Conservation (phyloP, 2,329 filamentous ascomycete genomes). For the Ophiostoma quercus region DNA sequence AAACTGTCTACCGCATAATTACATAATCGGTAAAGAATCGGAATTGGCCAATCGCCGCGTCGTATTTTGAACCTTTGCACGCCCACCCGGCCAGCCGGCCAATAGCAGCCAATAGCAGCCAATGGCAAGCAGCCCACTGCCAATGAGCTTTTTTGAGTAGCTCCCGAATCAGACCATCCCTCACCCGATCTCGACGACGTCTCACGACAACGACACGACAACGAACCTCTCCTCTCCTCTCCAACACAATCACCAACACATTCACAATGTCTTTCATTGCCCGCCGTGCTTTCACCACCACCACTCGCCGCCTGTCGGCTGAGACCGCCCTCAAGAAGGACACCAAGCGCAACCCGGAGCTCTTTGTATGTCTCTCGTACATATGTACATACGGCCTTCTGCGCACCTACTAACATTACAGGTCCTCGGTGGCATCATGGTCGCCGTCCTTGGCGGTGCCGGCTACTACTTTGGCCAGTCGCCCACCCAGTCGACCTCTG, state of each 20-base stretch:
- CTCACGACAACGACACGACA: background rate
- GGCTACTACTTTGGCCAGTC: constrained; percentile 86
- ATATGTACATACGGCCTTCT: background rate
- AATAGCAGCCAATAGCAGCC: background rate
- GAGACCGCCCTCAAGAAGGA: constrained; percentile 50
- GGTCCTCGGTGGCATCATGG: constrained; percentile 91
- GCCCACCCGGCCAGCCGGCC: constrained; percentile 21
- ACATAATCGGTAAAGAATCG: constrained; percentile 20
- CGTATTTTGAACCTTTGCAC: constrained; percentile 23
- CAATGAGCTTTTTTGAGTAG: constrained; percentile 24
- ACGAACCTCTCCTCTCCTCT: constrained; percentile 9
- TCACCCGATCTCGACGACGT: constrained; percentile 14
- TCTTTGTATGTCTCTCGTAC: constrained; percentile 38
- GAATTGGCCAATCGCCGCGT: constrained; percentile 24
- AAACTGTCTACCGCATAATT: background rate
- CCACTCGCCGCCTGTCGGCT: constrained; percentile 33
- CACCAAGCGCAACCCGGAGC: constrained; percentile 51
- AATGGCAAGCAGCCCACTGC: background rate
- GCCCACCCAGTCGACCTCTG: constrained; percentile 79
- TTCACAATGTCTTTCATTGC: constrained; percentile 50
- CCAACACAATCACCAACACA: constrained; percentile 1
- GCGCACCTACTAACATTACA: constrained; percentile 37
- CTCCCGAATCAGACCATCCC: constrained; percentile 25
- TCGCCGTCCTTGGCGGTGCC: constrained; percentile 76
- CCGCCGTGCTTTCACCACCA: constrained; percentile 52